Percentiles rank a stretch among this genome's conserved stretches.
These are phyloP conservation scores for Phylloporus arenicola DNA, from an alignment of 768 basidiomycete genomes.

Conservation along the genomic window DNA sequence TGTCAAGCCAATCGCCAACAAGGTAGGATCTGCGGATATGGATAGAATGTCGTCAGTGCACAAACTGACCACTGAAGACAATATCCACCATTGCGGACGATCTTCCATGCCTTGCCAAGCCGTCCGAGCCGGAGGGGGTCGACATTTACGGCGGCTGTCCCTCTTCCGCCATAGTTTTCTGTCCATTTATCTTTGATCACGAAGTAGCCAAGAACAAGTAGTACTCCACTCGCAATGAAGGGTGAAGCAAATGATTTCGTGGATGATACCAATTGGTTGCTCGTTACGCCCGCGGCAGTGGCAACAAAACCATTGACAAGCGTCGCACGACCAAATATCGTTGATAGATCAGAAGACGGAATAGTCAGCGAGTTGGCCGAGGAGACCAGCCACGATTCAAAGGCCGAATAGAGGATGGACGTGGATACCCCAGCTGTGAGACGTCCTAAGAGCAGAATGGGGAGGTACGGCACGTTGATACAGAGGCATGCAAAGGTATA, in stretches of 20 bases:
- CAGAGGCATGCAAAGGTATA: conserved; percentile 57
- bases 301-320: conserved; percentile 72
- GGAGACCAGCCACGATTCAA: conserved; percentile 75
- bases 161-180: conserved; percentile 63
- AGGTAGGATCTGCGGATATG: conserved; percentile 43
- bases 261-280: conserved; percentile 55
- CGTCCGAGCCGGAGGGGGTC: conserved; percentile 51
- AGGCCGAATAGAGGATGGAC: conserved; percentile 69
- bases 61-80: neutral
- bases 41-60: neutral
- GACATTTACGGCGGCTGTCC: conserved; percentile 13
- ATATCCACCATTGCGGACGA: conserved; percentile 46
- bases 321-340: conserved; percentile 68
- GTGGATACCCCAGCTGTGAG: conserved; percentile 68
- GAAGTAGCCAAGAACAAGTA: conserved; percentile 51
- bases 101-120: conserved; percentile 50
- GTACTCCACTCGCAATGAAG: conserved; percentile 55
- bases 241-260: conserved; percentile 55
- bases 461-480: conserved; percentile 52
- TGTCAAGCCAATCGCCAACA: conserved; percentile 62
- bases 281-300: conserved; percentile 56
- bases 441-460: conserved; percentile 58
- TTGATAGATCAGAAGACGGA: conserved; percentile 53
- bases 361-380: conserved; percentile 49
- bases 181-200: conserved; percentile 56